A percentile compares a stretch with the other conserved stretches of the same genome.
These are phyloP conservation scores for Phaeomoniella chlamydospora DNA, from an alignment of 2,329 filamentous ascomycete genomes.

Conservation along the genomic window DNA sequence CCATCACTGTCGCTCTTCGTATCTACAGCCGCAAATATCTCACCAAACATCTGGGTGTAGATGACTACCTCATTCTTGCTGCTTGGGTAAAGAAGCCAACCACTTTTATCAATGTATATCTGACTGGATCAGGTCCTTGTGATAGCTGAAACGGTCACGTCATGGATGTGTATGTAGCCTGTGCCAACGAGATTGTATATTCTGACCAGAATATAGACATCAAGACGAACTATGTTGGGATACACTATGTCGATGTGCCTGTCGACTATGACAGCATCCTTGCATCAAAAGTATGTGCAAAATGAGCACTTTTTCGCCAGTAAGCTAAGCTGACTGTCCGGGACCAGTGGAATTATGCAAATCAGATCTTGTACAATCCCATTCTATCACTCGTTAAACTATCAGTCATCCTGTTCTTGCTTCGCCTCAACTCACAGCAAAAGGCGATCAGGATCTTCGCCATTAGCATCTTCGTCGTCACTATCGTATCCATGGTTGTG, in stretches of 20 bases:
- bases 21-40: neutral
- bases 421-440: neutral
- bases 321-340: neutral
- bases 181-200: too few relatives aligned
- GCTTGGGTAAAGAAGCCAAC: neutral
- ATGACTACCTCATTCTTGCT: neutral
- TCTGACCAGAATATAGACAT: too few relatives aligned
- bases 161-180: too few relatives aligned
- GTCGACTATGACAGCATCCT: too few relatives aligned
- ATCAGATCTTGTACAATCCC: neutral
- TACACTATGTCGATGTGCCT: neutral
- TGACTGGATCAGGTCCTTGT: neutral
- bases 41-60: neutral
- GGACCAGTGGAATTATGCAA: neutral
- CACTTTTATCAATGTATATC: too few relatives aligned
- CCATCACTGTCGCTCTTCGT: neutral
- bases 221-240: neutral
- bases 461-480: neutral
- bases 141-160: neutral
- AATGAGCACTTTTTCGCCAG: too few relatives aligned
- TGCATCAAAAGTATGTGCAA: too few relatives aligned
- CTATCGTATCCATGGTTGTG: neutral
- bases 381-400: neutral
- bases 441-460: neutral
- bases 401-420: neutral